Conservation (phyloP, 2,329 filamentous ascomycete genomes). For the Aspergillus costaricaensis region DNA sequence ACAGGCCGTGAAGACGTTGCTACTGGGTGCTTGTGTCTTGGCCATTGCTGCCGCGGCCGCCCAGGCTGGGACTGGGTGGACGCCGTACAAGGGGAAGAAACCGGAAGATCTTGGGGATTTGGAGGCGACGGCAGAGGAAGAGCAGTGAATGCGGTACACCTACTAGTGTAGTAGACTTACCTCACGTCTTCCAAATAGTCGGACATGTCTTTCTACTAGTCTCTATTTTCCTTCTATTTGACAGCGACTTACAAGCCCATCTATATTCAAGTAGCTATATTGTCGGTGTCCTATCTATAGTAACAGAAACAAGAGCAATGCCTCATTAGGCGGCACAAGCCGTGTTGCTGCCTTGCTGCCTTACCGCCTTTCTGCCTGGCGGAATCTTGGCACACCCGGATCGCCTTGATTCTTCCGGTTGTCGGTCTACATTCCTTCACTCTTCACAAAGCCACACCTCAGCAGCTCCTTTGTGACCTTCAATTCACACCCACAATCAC, state of each 20-base stretch:
- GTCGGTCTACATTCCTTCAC: background rate
- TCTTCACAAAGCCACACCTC: background rate
- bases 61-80: constrained; percentile 63
- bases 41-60: constrained; percentile 52
- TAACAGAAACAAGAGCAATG: no score
- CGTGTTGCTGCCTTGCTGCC: background rate
- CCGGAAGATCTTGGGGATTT: constrained; percentile 2
- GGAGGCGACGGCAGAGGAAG: background rate
- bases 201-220: background rate
- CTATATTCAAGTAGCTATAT: background rate
- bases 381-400: background rate
- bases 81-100: constrained; percentile 21
- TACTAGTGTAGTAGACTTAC: no score
- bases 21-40: constrained; percentile 54
- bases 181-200: background rate
- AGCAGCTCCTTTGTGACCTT: background rate
- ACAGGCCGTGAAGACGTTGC: constrained; percentile 55
- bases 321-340: rapidly evolving
- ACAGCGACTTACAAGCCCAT: background rate
- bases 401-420: background rate
- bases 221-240: no score
- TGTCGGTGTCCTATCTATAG: no score
- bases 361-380: constrained; percentile 7
- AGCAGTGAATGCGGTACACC: background rate
- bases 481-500: background rate